These are phyloP conservation scores for Proliferodiscus dingleyae DNA, from an alignment of 2,329 filamentous ascomycete species.

Conservation along the genomic window DNA sequence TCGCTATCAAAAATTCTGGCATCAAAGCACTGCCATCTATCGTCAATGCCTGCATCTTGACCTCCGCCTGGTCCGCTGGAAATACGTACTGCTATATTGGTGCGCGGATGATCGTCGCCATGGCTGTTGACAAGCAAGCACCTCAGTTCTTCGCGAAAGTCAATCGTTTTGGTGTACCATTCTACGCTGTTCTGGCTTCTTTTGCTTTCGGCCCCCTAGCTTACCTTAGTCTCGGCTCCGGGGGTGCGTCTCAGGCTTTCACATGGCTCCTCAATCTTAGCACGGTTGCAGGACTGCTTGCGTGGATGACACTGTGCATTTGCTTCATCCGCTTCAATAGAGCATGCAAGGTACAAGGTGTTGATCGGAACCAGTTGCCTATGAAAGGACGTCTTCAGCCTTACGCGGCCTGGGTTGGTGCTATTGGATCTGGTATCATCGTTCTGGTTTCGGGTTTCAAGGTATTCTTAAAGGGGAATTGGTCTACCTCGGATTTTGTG, in stretches of 20 bases:
- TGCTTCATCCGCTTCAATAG: constrained; percentile 55
- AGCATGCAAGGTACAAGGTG: constrained; percentile 48
- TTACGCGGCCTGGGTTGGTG: constrained; percentile 54
- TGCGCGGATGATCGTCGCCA: constrained; percentile 53
- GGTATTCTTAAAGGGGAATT: constrained; percentile 64
- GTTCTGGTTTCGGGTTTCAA: constrained; percentile 45
- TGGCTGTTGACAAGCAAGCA: constrained; percentile 50
- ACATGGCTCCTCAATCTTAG: constrained; percentile 67
- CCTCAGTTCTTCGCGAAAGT: constrained; percentile 49
- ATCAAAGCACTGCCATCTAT: constrained; percentile 63
- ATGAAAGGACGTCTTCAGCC: constrained; percentile 52
- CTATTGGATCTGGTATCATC: constrained; percentile 24
- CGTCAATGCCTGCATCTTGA: constrained; percentile 68
- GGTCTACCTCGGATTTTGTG: constrained; percentile 59
- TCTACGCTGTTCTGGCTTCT: constrained; percentile 49
- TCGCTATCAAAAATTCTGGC: constrained; percentile 62
- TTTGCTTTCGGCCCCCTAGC: constrained; percentile 55
- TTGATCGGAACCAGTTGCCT: constrained; percentile 40
- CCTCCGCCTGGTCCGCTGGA: constrained; percentile 55
- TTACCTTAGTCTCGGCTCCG: constrained; percentile 60
- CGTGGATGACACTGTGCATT: constrained; percentile 42
- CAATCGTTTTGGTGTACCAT: constrained; percentile 52
- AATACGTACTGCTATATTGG: constrained; percentile 61
- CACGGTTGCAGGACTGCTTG: constrained; percentile 20
- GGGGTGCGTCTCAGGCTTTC: constrained; percentile 55